Evolutionary conservation across 768 basidiomycete species (phyloP).

Genomic region (Mycena polygramma): DNA sequence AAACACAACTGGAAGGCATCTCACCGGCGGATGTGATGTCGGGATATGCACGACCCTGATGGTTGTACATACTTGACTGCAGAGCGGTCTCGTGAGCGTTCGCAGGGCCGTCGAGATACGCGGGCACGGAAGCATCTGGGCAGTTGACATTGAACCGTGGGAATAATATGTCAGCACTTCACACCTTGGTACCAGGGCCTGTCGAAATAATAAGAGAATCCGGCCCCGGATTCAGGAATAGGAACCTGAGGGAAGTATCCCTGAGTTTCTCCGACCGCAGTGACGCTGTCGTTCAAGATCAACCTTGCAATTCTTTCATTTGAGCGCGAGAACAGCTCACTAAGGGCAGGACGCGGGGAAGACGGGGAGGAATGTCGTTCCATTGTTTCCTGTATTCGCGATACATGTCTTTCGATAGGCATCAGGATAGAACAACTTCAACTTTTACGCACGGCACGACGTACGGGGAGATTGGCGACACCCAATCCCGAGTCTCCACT

Average conservation of each 20-base stretch:
- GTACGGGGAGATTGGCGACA: slow-evolving; percentile 51
- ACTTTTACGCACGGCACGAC: slow-evolving; percentile 42
- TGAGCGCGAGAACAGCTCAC: slow-evolving; percentile 32
- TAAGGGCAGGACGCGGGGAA: slow-evolving; percentile 39
- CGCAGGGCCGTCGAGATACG: slow-evolving; percentile 36
- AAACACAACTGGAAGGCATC: slow-evolving; percentile 15
- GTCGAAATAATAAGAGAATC: slow-evolving; percentile 57
- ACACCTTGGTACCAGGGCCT: slow-evolving; percentile 52
- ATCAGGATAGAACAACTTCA: slow-evolving; percentile 36
- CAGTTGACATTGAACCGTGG: background rate
- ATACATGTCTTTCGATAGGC: slow-evolving; percentile 44
- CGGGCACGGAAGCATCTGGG: slow-evolving; percentile 34
- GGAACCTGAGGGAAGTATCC: slow-evolving; percentile 3
- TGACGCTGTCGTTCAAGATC: slow-evolving; percentile 28
- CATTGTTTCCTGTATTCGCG: slow-evolving; percentile 40
- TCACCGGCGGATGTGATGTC: slow-evolving; percentile 49
- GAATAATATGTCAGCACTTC: slow-evolving; percentile 16
- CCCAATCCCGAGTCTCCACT: slow-evolving; percentile 57
- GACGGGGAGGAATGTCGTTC: slow-evolving; percentile 48
- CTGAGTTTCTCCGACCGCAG: slow-evolving; percentile 25
- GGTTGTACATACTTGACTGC: slow-evolving; percentile 45
- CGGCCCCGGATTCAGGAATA: slow-evolving; percentile 48
- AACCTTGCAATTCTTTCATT: background rate
- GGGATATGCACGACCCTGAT: slow-evolving; percentile 52
- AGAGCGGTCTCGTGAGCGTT: slow-evolving; percentile 41